phyloP scores from a whole-genome alignment of 106 monocot genomes.

The Triglochin maritima region DNA sequence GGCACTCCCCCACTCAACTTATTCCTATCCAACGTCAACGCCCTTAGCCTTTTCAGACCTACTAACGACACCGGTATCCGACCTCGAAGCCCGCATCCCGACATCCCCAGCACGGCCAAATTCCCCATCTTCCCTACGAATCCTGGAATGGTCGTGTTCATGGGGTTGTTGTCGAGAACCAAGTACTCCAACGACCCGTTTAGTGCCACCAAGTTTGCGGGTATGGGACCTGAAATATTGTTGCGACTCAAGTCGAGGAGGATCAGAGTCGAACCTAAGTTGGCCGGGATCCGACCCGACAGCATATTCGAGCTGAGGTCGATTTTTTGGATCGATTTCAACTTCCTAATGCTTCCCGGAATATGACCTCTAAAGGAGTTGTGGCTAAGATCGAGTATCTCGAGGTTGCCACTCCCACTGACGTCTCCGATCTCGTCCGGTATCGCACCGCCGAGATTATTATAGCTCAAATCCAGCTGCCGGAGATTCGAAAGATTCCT shows the following conservation, averaged over 20 bases:
- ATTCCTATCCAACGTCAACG: conserved; percentile 48
- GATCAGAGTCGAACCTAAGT: conserved; percentile 26
- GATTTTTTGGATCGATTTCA: conserved; percentile 35
- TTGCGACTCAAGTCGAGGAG: conserved; percentile 57
- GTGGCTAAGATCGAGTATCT: conserved; percentile 51
- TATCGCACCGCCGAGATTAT: conserved; percentile 30
- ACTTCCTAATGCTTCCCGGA: conserved; percentile 27
- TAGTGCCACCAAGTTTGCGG: conserved; percentile 22
- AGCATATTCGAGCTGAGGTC: conserved; percentile 56
- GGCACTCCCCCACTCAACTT: conserved; percentile 48
- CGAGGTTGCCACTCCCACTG: conserved; percentile 27
- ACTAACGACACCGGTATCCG: conserved; percentile 33
- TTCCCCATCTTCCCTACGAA: conserved; percentile 27
- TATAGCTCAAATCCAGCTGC: conserved; percentile 71
- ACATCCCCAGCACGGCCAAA: conserved; percentile 39
- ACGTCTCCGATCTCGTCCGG: conserved; percentile 21
- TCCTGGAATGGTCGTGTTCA: conserved; percentile 25
- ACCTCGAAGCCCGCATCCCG: conserved; percentile 34
- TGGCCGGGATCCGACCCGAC: conserved; percentile 26
- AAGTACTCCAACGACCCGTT: conserved; percentile 35
- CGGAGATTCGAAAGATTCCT: conserved; percentile 17
- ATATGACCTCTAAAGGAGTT: conserved; percentile 34
- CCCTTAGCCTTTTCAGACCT: conserved; percentile 23
- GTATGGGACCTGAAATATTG: conserved; percentile 36
- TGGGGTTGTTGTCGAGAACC: conserved; percentile 44